phyloP scores from a whole-genome alignment of 345 rosid genomes.

The Populus tremula region DNA sequence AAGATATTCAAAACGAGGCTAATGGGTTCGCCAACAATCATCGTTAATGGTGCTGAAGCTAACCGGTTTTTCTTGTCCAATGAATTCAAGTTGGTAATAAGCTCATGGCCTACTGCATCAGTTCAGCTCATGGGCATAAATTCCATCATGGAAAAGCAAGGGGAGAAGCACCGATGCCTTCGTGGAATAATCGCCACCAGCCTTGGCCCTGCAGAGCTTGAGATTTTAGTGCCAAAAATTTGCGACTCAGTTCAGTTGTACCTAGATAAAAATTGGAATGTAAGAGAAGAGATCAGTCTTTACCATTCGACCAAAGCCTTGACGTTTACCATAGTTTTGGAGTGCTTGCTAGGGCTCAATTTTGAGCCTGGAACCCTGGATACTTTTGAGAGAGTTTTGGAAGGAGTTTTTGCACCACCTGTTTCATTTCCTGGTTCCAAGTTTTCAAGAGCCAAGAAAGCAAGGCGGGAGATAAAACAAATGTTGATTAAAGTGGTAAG shows the following conservation, averaged over 20 bases:
- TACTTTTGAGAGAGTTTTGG: constrained; percentile 60
- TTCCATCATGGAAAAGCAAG: constrained; percentile 68
- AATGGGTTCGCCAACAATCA: constrained; percentile 64
- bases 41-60: constrained; percentile 67
- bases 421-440: constrained; percentile 53
- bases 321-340: constrained; percentile 55
- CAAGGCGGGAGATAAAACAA: constrained; percentile 51
- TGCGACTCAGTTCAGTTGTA: constrained; percentile 44
- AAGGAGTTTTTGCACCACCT: constrained; percentile 62
- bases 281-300: constrained; percentile 39
- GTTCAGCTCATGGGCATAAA: constrained; percentile 68
- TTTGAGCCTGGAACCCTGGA: constrained; percentile 46
- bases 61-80: constrained; percentile 57
- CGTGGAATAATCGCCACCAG: constrained; percentile 49
- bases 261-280: constrained; percentile 49
- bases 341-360: constrained; percentile 57
- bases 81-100: constrained; percentile 68
- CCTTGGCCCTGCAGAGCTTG: constrained; percentile 42
- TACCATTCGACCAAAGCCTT: constrained; percentile 46
- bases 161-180: constrained; percentile 45
- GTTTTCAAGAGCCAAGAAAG: constrained; percentile 57
- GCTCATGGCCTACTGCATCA: constrained; percentile 77
- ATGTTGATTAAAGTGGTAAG: constrained; percentile 40
- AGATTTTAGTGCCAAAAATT: constrained; percentile 50
- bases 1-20: constrained; percentile 65